Conservation (phyloP, 2,329 filamentous ascomycete genomes). For the Fusarium zealandicum region DNA sequence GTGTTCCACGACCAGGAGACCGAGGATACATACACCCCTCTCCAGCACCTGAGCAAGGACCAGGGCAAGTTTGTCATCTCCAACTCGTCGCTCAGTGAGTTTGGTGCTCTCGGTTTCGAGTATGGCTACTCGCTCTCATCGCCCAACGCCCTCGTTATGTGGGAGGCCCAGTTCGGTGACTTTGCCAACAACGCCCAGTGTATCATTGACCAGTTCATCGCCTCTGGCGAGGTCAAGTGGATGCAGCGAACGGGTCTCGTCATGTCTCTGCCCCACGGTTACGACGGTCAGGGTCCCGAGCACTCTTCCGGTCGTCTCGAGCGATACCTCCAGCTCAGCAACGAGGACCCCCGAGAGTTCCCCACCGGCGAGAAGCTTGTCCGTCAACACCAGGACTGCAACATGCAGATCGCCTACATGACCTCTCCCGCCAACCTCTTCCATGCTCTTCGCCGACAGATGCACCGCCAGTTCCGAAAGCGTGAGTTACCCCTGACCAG, state of each 20-base stretch:
- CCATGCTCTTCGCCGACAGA: slow-evolving; percentile 94
- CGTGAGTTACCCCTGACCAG: slow-evolving; percentile 65
- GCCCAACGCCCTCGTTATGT: slow-evolving; percentile 96
- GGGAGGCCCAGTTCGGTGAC: slow-evolving; percentile 99
- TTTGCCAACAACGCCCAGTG: slow-evolving; percentile 99
- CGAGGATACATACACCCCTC: slow-evolving; percentile 89
- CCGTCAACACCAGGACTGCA: slow-evolving; percentile 98
- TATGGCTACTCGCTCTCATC: slow-evolving; percentile 98
- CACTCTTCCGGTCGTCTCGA: slow-evolving; percentile 98
- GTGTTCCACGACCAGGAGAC: slow-evolving; percentile 98
- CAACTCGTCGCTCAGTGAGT: slow-evolving; percentile 85
- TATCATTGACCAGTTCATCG: slow-evolving; percentile 98
- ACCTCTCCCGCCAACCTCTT: slow-evolving; percentile 96
- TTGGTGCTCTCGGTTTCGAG: slow-evolving; percentile 87
- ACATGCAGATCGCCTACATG: slow-evolving; percentile 98
- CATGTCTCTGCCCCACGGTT: slow-evolving; percentile 95
- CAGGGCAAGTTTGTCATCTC: slow-evolving; percentile 96
- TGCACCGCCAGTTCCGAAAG: slow-evolving; percentile 99
- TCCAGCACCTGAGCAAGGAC: slow-evolving; percentile 87
- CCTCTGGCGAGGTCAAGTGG: slow-evolving; percentile 98
- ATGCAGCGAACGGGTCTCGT: slow-evolving; percentile 96
- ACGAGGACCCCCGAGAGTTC: slow-evolving; percentile 95
- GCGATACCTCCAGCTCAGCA: slow-evolving; percentile 95
- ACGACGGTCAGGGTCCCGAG: slow-evolving; percentile 97
- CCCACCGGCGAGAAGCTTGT: slow-evolving; percentile 87